Evolutionary conservation across 345 rosid species (phyloP).

Genomic region (Boechera divaricarpa): DNA sequence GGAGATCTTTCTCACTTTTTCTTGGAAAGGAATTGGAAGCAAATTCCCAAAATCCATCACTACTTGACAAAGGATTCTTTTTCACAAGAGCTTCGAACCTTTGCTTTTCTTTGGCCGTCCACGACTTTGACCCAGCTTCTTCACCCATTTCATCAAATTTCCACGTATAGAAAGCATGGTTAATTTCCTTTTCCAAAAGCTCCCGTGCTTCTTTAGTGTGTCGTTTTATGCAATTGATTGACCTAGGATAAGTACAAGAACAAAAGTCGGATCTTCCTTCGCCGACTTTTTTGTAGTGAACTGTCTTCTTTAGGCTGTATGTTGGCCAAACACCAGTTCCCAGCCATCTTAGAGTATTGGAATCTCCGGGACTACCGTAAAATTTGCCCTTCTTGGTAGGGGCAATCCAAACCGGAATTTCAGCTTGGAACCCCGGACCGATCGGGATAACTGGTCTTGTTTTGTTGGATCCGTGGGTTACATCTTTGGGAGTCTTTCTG

Average conservation of each 20-base stretch:
- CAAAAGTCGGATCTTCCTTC: constrained; percentile 49
- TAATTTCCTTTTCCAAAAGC: constrained; percentile 44
- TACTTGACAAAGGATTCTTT: constrained; percentile 30
- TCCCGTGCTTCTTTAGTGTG: constrained; percentile 45
- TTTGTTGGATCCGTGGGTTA: constrained; percentile 7
- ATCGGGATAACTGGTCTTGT: constrained; percentile 47
- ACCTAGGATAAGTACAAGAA: constrained; percentile 47
- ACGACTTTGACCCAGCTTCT: constrained; percentile 43
- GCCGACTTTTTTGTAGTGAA: constrained; percentile 41
- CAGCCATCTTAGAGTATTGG: constrained; percentile 48
- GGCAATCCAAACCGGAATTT: constrained; percentile 52
- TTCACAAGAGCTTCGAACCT: constrained; percentile 45
- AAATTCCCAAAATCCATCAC: constrained; percentile 44
- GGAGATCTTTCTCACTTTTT: constrained; percentile 42
- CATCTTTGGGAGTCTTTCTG: constrained; percentile 25
- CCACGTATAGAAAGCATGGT: constrained; percentile 50
- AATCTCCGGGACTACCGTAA: constrained; percentile 48
- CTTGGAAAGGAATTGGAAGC: constrained; percentile 44
- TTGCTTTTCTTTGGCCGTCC: constrained; percentile 52
- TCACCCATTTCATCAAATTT: constrained; percentile 56
- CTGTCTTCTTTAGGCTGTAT: constrained; percentile 40
- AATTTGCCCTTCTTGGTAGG: constrained; percentile 37
- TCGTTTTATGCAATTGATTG: constrained; percentile 43
- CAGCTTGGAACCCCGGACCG: constrained; percentile 57
- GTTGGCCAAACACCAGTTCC: constrained; percentile 57